Evolutionary conservation across 1,284 basidiomycete species (phyloP), one percentile per base, ranked within the genome.

Genomic region (Spongiforma sp.): DNA sequence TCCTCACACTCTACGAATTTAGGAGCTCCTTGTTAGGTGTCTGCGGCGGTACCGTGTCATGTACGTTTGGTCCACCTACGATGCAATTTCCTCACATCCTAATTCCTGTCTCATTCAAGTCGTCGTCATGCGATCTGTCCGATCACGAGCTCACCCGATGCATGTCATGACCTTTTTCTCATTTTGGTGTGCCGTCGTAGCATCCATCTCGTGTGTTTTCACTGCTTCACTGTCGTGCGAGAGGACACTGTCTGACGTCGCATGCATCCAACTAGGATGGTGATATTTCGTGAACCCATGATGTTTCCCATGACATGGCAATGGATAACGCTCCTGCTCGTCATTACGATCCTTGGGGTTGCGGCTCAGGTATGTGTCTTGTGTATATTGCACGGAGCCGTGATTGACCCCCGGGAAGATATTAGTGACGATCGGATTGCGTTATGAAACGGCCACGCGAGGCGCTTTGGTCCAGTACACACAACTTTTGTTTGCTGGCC

Each of bases 81-180:
- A 24, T 24, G n/a, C 90, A 66, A 75, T 78, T 65, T 63, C 84
- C 19, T 19, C 11, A 9, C 5, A 11, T 24, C 26, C 46, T 61
- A 32, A 63, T 52, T n/a, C 21, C n/a, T n/a, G n/a, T 21, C 4
- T 21, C 33, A 43, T 14, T n/a, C 36, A 8, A 53, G 57, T 91
- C 70, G 87, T 85, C 2, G 80, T 86, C 1, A 86, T 94, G 41
- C 84, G 91, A 6, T 86, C 86, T 7, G 90, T 94, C 34, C 92
- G 93, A 3, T 88, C 84, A 66, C 84, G 88, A 1, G 91, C 91
- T 5, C 89, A 92, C 69, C 82, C 91, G 0, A 77, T 94, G 62
- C 93, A 95, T 72, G 84, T 85, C n/a, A 82, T 93, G 66, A 81
- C 84, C 5, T 89, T 85, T 63, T 94, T 92, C 71, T 87, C 91